phyloP scores from a whole-genome alignment of 2,329 filamentous ascomycete species.

The Fusarium tupiense region DNA sequence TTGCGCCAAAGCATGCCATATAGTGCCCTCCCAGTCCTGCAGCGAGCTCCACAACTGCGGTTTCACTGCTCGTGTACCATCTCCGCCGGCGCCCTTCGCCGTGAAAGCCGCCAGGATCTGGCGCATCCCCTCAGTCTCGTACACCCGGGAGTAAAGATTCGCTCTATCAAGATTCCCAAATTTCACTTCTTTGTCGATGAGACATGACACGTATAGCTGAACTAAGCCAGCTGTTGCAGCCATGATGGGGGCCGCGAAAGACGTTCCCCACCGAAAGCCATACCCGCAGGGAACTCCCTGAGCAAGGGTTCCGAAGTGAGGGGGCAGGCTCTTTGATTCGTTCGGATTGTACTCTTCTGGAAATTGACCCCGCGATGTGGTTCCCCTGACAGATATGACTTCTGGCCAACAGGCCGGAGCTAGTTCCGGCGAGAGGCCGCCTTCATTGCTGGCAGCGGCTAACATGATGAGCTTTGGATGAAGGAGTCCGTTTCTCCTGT shows the following conservation, averaged over 20 bases:
- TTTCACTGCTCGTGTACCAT: accelerated
- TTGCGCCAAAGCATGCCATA: background rate
- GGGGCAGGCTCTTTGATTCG: background rate
- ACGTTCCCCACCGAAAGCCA: background rate
- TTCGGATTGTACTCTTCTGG: accelerated
- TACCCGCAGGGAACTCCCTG: background rate
- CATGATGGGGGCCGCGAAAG: background rate
- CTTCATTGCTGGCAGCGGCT: background rate
- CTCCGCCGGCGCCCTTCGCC: accelerated
- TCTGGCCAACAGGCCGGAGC: background rate
- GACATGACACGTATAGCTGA: background rate
- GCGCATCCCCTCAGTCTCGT: background rate
- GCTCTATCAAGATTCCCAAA: accelerated
- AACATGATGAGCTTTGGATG: background rate
- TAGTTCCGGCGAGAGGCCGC: background rate
- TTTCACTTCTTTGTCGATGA: accelerated
- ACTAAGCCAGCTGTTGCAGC: background rate
- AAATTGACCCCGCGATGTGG: background rate
- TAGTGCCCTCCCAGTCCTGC: background rate
- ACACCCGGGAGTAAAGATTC: background rate
- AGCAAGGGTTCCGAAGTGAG: background rate
- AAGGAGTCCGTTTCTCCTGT: background rate
- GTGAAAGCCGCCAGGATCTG: background rate
- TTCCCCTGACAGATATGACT: background rate
- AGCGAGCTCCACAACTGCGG: background rate